These are phyloP conservation scores for slime mould (Dictyostelium discoideum) DNA, from an alignment of 78 protist genomes.

Conservation along the genomic window DNA sequence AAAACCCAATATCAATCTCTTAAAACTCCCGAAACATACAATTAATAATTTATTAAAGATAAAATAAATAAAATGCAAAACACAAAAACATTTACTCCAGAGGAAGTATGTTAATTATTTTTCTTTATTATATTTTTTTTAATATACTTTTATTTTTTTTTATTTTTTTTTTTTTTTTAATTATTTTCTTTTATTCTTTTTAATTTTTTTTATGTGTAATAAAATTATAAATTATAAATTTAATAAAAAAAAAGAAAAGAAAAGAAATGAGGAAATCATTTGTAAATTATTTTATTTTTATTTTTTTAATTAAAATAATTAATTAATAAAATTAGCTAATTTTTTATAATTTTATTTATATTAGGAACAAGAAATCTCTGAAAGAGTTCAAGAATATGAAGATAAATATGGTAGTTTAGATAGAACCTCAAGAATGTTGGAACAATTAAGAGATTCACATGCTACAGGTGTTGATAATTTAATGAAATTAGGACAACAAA, in stretches of 20 bases:
- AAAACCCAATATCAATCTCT: not conserved
- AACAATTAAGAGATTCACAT: conserved; percentile 61
- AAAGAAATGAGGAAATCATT: not conserved
- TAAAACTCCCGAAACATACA: not conserved
- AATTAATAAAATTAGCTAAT: not conserved
- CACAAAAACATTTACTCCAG: not conserved
- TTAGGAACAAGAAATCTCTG: conserved; percentile 42
- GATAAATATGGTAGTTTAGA: conserved; percentile 37
- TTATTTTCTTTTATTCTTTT: not conserved
- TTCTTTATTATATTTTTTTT: not conserved
- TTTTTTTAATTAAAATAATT: not conserved
- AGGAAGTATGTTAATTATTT: not conserved
- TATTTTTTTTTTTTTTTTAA: not conserved
- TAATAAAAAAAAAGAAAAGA: not conserved
- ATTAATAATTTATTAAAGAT: not conserved
- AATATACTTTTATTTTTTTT: not conserved
- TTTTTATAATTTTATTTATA: not conserved
- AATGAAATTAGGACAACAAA: conserved; percentile 23
- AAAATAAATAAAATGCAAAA: not conserved
- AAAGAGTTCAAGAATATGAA: conserved; percentile 30
- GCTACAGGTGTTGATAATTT: conserved; percentile 52
- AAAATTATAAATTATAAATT: not conserved
- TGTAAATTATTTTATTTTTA: not conserved
- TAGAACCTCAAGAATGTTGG: conserved; percentile 47
- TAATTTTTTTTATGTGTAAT: not conserved